phyloP scores from a whole-genome alignment of 305 asterid species.

The Plantago lanceolata region DNA sequence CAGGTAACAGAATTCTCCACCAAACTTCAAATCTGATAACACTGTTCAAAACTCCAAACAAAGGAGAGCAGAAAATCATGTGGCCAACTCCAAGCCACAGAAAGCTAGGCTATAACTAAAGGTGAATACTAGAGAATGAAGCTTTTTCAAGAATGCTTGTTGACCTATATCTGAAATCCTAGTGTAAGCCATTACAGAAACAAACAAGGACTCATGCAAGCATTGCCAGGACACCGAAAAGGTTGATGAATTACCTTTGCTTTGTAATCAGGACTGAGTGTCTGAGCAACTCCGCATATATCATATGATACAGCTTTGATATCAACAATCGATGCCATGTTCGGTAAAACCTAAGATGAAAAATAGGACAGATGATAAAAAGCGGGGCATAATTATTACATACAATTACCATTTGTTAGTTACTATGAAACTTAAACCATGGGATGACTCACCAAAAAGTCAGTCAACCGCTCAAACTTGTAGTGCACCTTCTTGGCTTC shows the following conservation, averaged over 20 bases:
- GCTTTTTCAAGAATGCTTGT: conserved; percentile 8
- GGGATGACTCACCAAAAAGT: conserved; percentile 69
- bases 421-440: conserved; percentile 20
- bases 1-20: conserved; percentile 1
- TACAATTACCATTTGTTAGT: conserved; percentile 10
- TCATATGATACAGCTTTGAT: conserved; percentile 83
- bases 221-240: not conserved
- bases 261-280: conserved; percentile 54
- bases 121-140: conserved; percentile 11
- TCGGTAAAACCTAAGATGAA: conserved; percentile 70
- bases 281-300: conserved; percentile 70
- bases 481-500: conserved; percentile 86
- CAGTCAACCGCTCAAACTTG: conserved; percentile 61
- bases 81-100: conserved; percentile 11
- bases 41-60: not conserved
- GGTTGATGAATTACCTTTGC: conserved; percentile 52
- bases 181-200: not conserved
- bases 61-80: conserved; percentile 4
- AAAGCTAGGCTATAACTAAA: conserved; percentile 14
- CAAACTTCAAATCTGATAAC: conserved; percentile 11
- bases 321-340: conserved; percentile 80
- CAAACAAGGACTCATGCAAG: not conserved
- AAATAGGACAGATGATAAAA: conserved; percentile 24
- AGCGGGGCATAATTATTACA: conserved; percentile 13
- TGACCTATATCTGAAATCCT: no score